Evolutionary conservation across 1,284 basidiomycete genomes (phyloP).

Genomic region (Inonotus hispidus): DNA sequence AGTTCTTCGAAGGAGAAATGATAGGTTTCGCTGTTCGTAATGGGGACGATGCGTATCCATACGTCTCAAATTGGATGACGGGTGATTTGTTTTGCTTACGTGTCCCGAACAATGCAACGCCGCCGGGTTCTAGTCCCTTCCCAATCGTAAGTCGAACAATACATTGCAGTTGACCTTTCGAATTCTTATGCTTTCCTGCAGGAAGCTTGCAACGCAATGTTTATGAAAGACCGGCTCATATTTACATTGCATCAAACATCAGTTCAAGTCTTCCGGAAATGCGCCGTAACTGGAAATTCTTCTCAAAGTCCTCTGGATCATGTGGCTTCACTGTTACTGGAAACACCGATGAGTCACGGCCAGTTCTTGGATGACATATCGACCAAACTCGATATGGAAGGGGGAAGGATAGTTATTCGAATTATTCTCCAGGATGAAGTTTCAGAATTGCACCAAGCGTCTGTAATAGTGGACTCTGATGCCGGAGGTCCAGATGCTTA

Average conservation of each 20-base stretch:
- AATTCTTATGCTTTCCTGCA: neutral
- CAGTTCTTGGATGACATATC: neutral
- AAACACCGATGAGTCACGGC: neutral
- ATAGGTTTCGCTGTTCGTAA: conserved; percentile 4
- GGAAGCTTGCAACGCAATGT: neutral
- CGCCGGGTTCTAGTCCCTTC: neutral
- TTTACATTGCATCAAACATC: neutral
- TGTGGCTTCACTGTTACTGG: neutral
- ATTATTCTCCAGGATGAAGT: neutral
- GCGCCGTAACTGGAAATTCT: neutral
- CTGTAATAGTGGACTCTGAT: neutral
- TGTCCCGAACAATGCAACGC: neutral
- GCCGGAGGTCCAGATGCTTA: neutral
- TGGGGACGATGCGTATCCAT: conserved; percentile 9
- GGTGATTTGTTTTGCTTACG: neutral
- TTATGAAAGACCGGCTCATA: neutral
- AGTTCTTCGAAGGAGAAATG: neutral
- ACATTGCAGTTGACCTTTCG: neutral
- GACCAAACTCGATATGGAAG: neutral
- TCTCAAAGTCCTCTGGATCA: neutral
- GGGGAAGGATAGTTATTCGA: neutral
- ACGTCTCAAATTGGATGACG: neutral
- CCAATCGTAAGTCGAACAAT: neutral
- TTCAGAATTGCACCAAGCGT: neutral
- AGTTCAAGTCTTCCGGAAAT: neutral